Percentiles rank a stretch among this genome's conserved stretches.
Conservation (phyloP, 2,329 filamentous ascomycete genomes). For the Sordariomycetes sp. region DNA sequence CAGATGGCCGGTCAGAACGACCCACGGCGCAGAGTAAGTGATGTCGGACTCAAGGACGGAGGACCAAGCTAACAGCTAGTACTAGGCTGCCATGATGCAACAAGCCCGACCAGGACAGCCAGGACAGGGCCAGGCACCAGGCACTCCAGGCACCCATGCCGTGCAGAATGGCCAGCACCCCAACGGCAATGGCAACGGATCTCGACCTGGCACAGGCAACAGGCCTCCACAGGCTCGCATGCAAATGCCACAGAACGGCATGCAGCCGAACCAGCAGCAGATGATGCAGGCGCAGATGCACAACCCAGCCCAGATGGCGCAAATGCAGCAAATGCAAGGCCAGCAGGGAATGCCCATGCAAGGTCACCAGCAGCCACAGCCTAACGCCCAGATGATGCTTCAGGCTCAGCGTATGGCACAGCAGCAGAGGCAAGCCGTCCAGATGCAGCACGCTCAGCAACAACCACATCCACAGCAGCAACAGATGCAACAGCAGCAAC, state of each 20-base stretch:
- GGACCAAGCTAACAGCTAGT: too few species aligned
- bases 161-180: conserved; percentile 1
- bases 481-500: conserved; percentile 24
- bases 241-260: conserved; percentile 41
- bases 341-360: conserved; percentile 51
- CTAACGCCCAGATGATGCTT: conserved; percentile 48
- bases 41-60: too few species aligned
- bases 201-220: conserved; percentile 21
- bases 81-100: conserved; percentile 34
- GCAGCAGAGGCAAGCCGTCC: conserved; percentile 46
- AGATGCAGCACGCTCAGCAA: conserved; percentile 32
- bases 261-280: conserved; percentile 17
- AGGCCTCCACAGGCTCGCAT: conserved; percentile 32
- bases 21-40: conserved; percentile 45
- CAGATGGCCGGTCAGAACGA: conserved; percentile 52
- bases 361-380: conserved; percentile 16
- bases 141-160: conserved; percentile 22
- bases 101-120: conserved; percentile 34
- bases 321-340: conserved; percentile 50
- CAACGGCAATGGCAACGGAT: conserved; percentile 25
- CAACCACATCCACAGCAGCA: conserved; percentile 15
- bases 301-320: conserved; percentile 56
- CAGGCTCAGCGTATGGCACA: conserved; percentile 60
- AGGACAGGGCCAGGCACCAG: conserved; percentile 31
- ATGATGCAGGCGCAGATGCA: conserved; percentile 39